These are phyloP conservation scores for Chrysanthemum lavandulifolium DNA, from an alignment of 129 eudicot species.

Conservation along the genomic window DNA sequence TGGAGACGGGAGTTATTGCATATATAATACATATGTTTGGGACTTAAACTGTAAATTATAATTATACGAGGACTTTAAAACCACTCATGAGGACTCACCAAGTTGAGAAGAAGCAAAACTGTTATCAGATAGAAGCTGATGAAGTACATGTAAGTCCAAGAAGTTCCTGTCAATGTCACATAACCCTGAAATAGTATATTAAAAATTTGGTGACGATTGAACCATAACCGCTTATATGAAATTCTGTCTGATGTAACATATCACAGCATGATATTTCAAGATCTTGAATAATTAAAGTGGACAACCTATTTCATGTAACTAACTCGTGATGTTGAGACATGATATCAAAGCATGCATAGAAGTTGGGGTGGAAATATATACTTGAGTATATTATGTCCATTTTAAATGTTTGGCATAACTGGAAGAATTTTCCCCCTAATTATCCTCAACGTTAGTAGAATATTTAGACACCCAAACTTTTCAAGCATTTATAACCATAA, in stretches of 20 bases:
- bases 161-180: constrained; percentile 63
- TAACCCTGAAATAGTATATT: constrained; percentile 56
- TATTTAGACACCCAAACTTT: too few relatives aligned
- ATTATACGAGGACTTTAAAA: neutral
- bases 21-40: too few relatives aligned
- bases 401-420: neutral
- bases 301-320: neutral
- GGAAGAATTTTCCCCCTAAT: neutral
- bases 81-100: constrained; percentile 49
- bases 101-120: constrained; percentile 46
- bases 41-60: neutral
- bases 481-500: too few relatives aligned
- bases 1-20: too few relatives aligned
- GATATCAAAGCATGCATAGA: neutral
- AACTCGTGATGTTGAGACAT: neutral
- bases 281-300: neutral
- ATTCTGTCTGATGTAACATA: neutral
- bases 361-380: neutral
- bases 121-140: constrained; percentile 89
- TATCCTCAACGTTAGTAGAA: neutral
- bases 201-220: neutral
- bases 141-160: constrained; percentile 53
- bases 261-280: neutral
- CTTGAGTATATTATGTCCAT: neutral
- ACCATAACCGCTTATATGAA: neutral